These are phyloP conservation scores for Phytopythium aichiense DNA, from an alignment of 352 stramenopile species.

Conservation along the genomic window DNA sequence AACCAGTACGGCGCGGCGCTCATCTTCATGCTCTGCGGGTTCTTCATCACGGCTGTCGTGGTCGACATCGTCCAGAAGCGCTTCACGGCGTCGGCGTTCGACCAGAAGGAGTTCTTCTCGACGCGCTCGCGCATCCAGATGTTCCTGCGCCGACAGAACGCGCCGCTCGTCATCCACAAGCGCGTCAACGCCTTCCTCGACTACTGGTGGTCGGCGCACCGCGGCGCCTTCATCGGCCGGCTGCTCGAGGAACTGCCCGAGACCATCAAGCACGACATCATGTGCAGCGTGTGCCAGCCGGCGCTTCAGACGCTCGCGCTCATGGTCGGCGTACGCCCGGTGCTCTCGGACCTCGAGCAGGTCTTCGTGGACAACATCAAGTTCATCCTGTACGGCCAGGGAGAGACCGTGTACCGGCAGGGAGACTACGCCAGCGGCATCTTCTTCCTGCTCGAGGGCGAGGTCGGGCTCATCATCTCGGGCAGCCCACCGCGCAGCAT, in stretches of 20 bases:
- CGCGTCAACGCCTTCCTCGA: conserved; percentile 66
- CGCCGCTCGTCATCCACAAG: conserved; percentile 50
- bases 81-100: conserved; percentile 65
- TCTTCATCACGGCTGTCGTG: conserved; percentile 68
- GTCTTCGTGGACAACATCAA: conserved; percentile 61
- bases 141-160: conserved; percentile 63
- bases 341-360: conserved; percentile 41
- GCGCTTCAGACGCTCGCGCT: conserved; percentile 50
- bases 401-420: conserved; percentile 60
- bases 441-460: conserved; percentile 56
- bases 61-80: conserved; percentile 77
- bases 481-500: conserved; percentile 30
- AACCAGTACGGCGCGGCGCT: conserved; percentile 46
- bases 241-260: conserved; percentile 54
- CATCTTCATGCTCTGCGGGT: conserved; percentile 67
- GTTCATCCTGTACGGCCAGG: conserved; percentile 68
- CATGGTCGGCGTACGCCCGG: conserved; percentile 36
- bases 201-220: conserved; percentile 73
- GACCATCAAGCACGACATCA: conserved; percentile 56
- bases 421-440: conserved; percentile 49
- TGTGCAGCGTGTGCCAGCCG: conserved; percentile 55
- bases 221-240: conserved; percentile 52
- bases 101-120: conserved; percentile 72
- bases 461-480: conserved; percentile 44
- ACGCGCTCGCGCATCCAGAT: conserved; percentile 55